Base-by-base conservation (phyloP, 371 early-diverging fungal species). In the Mucor indicus region DNA sequence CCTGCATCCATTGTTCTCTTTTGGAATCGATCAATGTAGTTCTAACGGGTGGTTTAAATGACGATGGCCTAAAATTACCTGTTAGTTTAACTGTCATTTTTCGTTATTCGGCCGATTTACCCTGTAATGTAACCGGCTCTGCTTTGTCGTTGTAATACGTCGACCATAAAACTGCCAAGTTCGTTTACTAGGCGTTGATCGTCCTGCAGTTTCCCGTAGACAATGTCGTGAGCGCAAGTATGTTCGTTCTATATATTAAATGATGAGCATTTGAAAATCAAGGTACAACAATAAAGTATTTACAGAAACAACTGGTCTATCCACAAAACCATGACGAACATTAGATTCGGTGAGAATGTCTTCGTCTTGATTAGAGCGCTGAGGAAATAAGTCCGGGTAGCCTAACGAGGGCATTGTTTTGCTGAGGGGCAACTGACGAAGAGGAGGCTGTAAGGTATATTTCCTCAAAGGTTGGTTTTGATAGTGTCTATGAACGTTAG, bases 341-440 rank as follows among this genome's bases (percentile, higher is more conserved):
- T 82, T 84, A 22, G 72, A 69, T 48, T 82, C 82, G 4, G 77
- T 85, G 62, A 87, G 62, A 22, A 62, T 67, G 50, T 81, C 81
- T 58, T 86, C 87, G 19, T 74, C 77, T 50, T 85, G 84, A 15
- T 60, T 69, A 10, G 72, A 55, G 9, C 62, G 54, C 32, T 85
- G 83, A 10, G 87, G 86, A 47, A 81, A 85, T 41, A 86, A 79
- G 38, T 83, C 90, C n/a, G 88, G 82, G 50, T 75, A 81, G 1
- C 86, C 90, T 52, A 75, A 31, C 2, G 49, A 46, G 10, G 66
- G 52, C 64, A 76, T 79, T 9, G 76, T 55, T 50, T 70, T 76
- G 55, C 72, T 74, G 7, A 77, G 47, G 32, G 62, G 69, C 33
- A 54, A 56, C 50, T 61, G 62, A 17, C 64, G 67, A 17, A 59